A percentile compares a stretch with the other conserved stretches of the same genome.
Conservation (phyloP, 352 stramenopile genomes). For the Phytophthora lateralis region DNA sequence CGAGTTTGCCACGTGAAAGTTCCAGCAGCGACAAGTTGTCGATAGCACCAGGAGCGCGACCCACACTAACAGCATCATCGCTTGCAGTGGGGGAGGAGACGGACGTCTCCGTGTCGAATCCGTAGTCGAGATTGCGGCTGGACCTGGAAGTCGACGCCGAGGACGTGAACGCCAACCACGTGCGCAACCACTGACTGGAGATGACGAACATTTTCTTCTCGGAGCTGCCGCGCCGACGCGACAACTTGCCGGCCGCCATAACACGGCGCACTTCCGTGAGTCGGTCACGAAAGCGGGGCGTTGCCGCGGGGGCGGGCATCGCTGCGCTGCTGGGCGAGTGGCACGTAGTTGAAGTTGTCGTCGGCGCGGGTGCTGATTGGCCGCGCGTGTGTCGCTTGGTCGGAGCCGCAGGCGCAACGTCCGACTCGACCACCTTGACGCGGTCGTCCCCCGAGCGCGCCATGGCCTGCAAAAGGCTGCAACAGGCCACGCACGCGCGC, state of each 20-base stretch:
- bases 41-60: slow-evolving; percentile 48
- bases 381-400: slow-evolving; percentile 12
- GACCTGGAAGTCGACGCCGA: slow-evolving; percentile 35
- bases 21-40: slow-evolving; percentile 69
- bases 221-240: slow-evolving; percentile 48
- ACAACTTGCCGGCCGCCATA: slow-evolving; percentile 66
- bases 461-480: slow-evolving; percentile 64
- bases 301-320: slow-evolving; percentile 25
- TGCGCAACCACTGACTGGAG: slow-evolving; percentile 58
- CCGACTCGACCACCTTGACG: slow-evolving; percentile 46
- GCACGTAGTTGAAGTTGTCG: slow-evolving; percentile 21
- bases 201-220: slow-evolving; percentile 68
- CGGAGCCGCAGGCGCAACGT: slow-evolving; percentile 18
- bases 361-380: slow-evolving; percentile 17
- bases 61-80: slow-evolving; percentile 19
- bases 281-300: slow-evolving; percentile 62
- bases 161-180: slow-evolving; percentile 69
- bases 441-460: slow-evolving; percentile 47
- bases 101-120: slow-evolving; percentile 27
- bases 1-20: slow-evolving; percentile 52
- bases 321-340: slow-evolving; percentile 20
- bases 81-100: slow-evolving; percentile 18
- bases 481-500: slow-evolving; percentile 66
- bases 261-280: slow-evolving; percentile 72
- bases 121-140: slow-evolving; percentile 27